phyloP scores from a whole-genome alignment of 164 flowering plant genomes.

The Euptelea pleiosperma region DNA sequence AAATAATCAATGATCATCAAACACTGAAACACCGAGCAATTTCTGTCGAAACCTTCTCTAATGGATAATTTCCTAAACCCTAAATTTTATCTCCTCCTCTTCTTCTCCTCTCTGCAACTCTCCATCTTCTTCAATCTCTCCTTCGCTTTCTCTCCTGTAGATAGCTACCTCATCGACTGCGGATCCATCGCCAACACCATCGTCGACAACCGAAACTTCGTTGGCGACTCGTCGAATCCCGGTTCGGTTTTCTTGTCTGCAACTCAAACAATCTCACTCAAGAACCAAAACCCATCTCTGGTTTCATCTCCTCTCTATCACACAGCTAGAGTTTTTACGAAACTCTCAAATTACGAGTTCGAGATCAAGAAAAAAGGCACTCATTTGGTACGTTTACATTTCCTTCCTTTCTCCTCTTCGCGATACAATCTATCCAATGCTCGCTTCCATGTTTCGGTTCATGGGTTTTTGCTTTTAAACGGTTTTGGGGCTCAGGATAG shows the following conservation, averaged over 20 bases:
- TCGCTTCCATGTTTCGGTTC: conserved; percentile 52
- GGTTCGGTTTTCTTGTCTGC: conserved; percentile 23
- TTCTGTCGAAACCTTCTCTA: too few species aligned
- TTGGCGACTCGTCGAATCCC: conserved; percentile 35
- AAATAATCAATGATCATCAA: too few species aligned
- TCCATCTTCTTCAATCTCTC: conserved; percentile 13
- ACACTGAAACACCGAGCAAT: too few species aligned
- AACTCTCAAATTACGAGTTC: conserved; percentile 48
- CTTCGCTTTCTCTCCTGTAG: conserved; percentile 49
- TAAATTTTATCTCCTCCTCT: conserved; percentile 1
- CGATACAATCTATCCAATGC: conserved; percentile 25
- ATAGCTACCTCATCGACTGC: conserved; percentile 64
- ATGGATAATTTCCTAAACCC: not conserved
- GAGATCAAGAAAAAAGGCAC: conserved; percentile 46
- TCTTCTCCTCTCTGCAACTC: conserved; percentile 19
- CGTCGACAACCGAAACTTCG: conserved; percentile 45
- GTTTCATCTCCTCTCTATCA: conserved; percentile 41
- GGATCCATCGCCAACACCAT: conserved; percentile 25
- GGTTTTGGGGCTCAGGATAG: conserved; percentile 49
- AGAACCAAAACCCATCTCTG: conserved; percentile 19
- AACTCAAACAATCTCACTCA: conserved; percentile 23
- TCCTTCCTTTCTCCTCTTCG: conserved; percentile 37
- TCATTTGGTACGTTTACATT: conserved; percentile 81
- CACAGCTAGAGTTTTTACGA: conserved; percentile 56
- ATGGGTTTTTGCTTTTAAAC: conserved; percentile 50